Evolutionary conservation across 2,329 filamentous ascomycete species (phyloP).

Genomic region (Monosporascus cannonballus): DNA sequence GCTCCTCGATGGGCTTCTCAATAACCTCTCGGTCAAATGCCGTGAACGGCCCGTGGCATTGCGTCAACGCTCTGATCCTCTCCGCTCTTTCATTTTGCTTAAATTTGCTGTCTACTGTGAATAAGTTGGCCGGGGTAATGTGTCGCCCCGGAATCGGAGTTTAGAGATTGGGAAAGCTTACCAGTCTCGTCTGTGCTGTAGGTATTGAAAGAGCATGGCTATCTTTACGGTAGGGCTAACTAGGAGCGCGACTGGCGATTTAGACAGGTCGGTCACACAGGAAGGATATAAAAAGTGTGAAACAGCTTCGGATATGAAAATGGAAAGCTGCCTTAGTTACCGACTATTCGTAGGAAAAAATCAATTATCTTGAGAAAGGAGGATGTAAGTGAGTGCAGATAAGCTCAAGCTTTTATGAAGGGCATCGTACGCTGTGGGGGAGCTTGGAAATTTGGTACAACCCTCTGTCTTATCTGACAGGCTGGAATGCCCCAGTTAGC

Average conservation of each 20-base stretch:
- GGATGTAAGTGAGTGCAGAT: too few relatives aligned
- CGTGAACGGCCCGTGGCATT: slow-evolving; percentile 63
- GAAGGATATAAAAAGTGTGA: background rate
- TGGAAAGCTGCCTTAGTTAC: too few relatives aligned
- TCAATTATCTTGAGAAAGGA: too few relatives aligned
- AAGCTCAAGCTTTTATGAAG: too few relatives aligned
- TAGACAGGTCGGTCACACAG: background rate
- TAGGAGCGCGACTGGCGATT: background rate
- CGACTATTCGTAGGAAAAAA: too few relatives aligned
- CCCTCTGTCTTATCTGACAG: too few relatives aligned
- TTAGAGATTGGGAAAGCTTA: slow-evolving; percentile 31
- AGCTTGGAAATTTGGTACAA: too few relatives aligned
- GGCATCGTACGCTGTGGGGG: too few relatives aligned
- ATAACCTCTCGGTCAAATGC: slow-evolving; percentile 61
- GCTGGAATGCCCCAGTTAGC: too few relatives aligned
- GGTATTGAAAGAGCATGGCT: slow-evolving; percentile 47
- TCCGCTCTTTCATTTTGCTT: slow-evolving; percentile 72
- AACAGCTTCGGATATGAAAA: too few relatives aligned
- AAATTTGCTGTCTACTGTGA: slow-evolving; percentile 51
- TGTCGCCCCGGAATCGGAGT: background rate
- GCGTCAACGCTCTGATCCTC: slow-evolving; percentile 60
- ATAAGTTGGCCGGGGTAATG: background rate
- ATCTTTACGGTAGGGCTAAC: slow-evolving; percentile 16
- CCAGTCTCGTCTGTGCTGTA: slow-evolving; percentile 68
- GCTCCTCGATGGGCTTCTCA: slow-evolving; percentile 65